Evolutionary conservation across 495 filamentous ascomycete genomes (phyloP), one percentile per base, ranked within the genome.

Genomic region (Hyaloscypha finlandica): DNA sequence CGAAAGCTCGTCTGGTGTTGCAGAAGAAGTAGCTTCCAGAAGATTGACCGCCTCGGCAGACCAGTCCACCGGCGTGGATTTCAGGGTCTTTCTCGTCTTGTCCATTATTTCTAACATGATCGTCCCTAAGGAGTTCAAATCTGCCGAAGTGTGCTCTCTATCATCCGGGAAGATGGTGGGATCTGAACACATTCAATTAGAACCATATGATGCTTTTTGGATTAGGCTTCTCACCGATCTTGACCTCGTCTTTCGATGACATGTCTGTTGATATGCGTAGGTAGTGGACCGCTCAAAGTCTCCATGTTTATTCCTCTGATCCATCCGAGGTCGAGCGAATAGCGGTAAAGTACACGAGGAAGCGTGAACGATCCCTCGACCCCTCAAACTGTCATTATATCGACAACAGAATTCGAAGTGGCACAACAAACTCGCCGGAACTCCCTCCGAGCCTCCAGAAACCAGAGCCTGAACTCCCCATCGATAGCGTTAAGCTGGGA

Each of bases 91-190:
- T 48, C 35, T 66, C 29, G 39, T 61, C 64, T 66, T 55, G 5
- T 51, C 30, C 35, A 66, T 59, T 35, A 66, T 25, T 52, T 66
- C 16, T 61, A 66, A 51, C 56, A 66, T 66, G 16, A 66, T 37
- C n/a, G 35, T 52, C 11, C 61, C 25, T 33, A 63, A 52, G 42
- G 61, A 52, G n/a, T 63, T 63, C 25, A 52, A 63, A 31, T 52
- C 35, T 53, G 35, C 61, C 25, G 42, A 63, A 63, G 39, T 52
- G 9, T 63, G 61, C 37, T 51, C 42, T 52, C 39, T 63, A 11
- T 53, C 37, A 51, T 51, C 39, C 25, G 25, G 35, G 42, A 25
- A 12, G 39, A 53, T 63, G 25, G 42, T 63, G 39, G 61, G 61
- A 63, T 63, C 61, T 63, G 22, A 22, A 63, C 61, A 31, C 31